These are phyloP conservation scores for Diaporthe citriasiana DNA, from an alignment of 2,329 filamentous ascomycete genomes.

Conservation along the genomic window DNA sequence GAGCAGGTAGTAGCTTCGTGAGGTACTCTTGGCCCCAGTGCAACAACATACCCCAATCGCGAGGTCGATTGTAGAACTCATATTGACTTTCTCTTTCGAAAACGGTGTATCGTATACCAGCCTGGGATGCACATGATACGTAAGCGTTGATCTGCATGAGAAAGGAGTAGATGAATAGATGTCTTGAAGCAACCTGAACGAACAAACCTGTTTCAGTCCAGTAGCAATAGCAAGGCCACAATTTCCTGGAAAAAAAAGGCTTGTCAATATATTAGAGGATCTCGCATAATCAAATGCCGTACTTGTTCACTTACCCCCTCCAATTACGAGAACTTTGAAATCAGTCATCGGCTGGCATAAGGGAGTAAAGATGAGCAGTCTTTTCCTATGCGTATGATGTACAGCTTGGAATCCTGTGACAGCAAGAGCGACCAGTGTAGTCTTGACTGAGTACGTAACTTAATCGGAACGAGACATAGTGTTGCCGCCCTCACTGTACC, in stretches of 20 bases:
- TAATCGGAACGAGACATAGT: too few relatives aligned
- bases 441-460: not conserved
- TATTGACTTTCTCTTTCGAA: not conserved
- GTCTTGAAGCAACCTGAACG: too few relatives aligned
- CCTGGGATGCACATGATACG: not conserved
- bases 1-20: not conserved
- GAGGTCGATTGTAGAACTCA: not conserved
- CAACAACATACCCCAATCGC: slow-evolving; percentile 10
- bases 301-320: not conserved
- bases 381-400: not conserved
- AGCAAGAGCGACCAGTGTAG: not conserved
- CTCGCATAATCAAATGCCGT: not conserved
- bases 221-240: slow-evolving; percentile 12
- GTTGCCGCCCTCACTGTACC: not conserved
- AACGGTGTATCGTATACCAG: not conserved
- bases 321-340: not conserved
- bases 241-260: not conserved
- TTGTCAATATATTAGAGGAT: not conserved
- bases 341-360: not conserved
- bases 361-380: too few relatives aligned
- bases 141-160: not conserved
- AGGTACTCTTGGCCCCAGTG: slow-evolving; percentile 18
- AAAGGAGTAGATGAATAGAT: not conserved
- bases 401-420: not conserved
- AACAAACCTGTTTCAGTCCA: not conserved